These are phyloP conservation scores for Apiotrichum mycotoxinovorans DNA, from an alignment of 1,284 basidiomycete genomes.

Conservation along the genomic window DNA sequence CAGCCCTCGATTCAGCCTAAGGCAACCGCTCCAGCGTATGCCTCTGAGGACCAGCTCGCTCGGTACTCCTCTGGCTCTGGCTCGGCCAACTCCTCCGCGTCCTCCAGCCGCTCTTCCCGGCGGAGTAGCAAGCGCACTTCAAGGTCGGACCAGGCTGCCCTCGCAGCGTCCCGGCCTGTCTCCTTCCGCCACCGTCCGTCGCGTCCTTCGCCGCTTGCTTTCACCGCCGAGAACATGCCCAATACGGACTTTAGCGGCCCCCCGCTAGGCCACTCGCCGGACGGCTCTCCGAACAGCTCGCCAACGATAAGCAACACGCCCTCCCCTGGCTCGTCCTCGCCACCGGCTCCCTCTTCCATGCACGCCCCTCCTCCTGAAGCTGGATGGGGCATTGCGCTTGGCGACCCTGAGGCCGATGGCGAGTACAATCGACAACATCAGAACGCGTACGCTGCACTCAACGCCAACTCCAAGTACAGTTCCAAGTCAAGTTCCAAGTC, in stretches of 20 bases:
- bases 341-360: neutral
- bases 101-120: neutral
- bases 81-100: neutral
- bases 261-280: constrained; percentile 1
- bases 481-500: too few relatives aligned
- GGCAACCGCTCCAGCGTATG: neutral
- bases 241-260: neutral
- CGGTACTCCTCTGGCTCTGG: neutral
- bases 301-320: too few relatives aligned
- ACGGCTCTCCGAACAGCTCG: neutral
- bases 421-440: too few relatives aligned
- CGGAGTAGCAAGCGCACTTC: constrained; percentile 22
- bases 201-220: constrained; percentile 45
- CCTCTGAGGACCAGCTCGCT: neutral
- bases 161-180: constrained; percentile 32
- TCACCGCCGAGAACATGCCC: neutral
- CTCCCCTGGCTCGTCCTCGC: neutral
- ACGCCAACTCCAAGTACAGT: too few relatives aligned
- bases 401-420: constrained; percentile 24
- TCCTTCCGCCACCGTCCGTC: constrained; percentile 38
- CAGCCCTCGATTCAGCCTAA: neutral
- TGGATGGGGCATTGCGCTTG: constrained; percentile 39
- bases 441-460: too few relatives aligned
- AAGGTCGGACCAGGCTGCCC: constrained; percentile 36
- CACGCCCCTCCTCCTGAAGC: constrained; percentile 13